These are phyloP conservation scores for Colletotrichum gloeosporioides DNA, from an alignment of 2,329 filamentous ascomycete species.

Conservation along the genomic window DNA sequence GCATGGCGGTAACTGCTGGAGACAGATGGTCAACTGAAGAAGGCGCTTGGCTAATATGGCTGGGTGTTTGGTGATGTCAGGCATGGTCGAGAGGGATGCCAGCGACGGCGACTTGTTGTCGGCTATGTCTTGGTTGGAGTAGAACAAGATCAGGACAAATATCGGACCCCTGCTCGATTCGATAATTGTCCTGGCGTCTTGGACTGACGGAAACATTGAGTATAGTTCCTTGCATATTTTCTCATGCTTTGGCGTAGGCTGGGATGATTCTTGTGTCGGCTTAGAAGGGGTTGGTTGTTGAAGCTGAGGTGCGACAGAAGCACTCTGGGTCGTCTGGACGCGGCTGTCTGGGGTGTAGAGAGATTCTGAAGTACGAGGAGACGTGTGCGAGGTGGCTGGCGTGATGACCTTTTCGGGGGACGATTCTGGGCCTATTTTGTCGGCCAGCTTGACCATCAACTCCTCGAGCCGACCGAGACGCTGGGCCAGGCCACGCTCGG, in stretches of 20 bases:
- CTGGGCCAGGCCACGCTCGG: conserved; percentile 45
- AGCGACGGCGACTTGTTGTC: conserved; percentile 34
- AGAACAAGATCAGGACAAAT: conserved; percentile 31
- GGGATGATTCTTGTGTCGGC: neutral
- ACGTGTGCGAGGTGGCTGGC: conserved; percentile 30
- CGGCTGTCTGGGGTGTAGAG: conserved; percentile 28
- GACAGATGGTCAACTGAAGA: conserved; percentile 48
- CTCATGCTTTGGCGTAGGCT: conserved; percentile 12
- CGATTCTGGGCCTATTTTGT: neutral
- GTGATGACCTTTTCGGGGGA: conserved; percentile 1
- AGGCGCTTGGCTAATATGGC: conserved; percentile 52
- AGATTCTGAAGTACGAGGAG: conserved; percentile 41
- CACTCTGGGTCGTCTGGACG: conserved; percentile 19
- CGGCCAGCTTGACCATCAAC: conserved; percentile 49
- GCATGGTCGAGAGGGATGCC: conserved; percentile 31
- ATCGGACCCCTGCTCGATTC: conserved; percentile 27
- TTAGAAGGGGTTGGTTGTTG: neutral
- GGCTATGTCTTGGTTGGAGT: conserved; percentile 33
- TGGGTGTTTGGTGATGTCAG: conserved; percentile 46
- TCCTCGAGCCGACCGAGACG: conserved; percentile 51
- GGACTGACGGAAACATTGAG: neutral
- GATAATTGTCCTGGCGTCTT: neutral
- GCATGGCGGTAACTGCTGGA: conserved; percentile 49
- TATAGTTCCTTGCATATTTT: conserved; percentile 10
- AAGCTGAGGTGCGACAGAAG: conserved; percentile 18